Percentiles rank a stretch among this genome's conserved stretches.
Conservation (phyloP, 768 basidiomycete species). For the Suillus decipiens region DNA sequence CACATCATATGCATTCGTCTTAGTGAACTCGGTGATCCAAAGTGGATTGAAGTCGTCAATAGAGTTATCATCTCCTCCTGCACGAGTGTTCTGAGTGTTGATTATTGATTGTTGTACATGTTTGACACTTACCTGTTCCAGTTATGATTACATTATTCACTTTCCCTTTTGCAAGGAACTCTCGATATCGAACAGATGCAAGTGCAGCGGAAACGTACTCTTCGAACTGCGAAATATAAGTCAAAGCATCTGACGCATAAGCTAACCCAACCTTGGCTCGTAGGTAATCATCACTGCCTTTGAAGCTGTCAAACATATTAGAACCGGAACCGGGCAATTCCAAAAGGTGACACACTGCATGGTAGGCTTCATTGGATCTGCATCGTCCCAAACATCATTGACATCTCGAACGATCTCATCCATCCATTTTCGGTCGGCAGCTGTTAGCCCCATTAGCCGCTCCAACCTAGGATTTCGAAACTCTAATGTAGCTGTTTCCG, state of each 20-base stretch:
- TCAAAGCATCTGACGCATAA: background rate
- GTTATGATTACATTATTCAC: constrained; percentile 64
- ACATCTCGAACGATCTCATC: constrained; percentile 90
- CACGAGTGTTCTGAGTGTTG: constrained; percentile 11
- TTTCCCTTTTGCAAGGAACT: constrained; percentile 76
- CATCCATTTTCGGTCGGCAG: constrained; percentile 98
- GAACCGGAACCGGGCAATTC: background rate
- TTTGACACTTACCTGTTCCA: constrained; percentile 45
- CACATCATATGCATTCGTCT: constrained; percentile 82
- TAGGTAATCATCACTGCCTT: constrained; percentile 95
- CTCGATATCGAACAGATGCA: constrained; percentile 86
- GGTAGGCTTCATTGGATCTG: constrained; percentile 55
- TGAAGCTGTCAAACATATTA: constrained; percentile 56
- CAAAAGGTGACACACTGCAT: constrained; percentile 59
- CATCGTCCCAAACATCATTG: constrained; percentile 75
- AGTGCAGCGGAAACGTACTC: constrained; percentile 92
- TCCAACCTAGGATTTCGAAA: constrained; percentile 85
- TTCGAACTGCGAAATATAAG: constrained; percentile 57
- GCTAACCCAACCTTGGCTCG: constrained; percentile 65
- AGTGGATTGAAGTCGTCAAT: constrained; percentile 81
- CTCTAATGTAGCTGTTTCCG: constrained; percentile 84
- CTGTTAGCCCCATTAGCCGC: constrained; percentile 73
- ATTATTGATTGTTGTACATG: background rate
- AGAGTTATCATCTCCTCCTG: constrained; percentile 58
- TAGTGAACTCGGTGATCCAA: constrained; percentile 88